phyloP scores from a whole-genome alignment of 139 green algal species.

The Chlorella sp. region DNA sequence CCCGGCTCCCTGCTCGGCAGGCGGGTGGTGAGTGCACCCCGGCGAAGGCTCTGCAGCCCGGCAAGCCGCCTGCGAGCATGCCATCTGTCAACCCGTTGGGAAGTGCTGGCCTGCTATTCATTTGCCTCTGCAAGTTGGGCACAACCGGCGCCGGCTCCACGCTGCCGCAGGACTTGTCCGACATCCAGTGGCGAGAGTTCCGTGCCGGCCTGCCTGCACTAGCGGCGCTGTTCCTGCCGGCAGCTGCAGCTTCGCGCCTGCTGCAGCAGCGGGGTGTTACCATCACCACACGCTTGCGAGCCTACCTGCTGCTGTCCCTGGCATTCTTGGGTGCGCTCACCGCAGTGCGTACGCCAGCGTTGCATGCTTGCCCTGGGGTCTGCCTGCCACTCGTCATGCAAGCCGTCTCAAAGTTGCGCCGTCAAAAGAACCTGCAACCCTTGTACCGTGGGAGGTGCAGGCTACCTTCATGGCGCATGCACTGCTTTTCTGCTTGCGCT shows the following conservation, averaged over 20 bases:
- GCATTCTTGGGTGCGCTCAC: conserved; percentile 23
- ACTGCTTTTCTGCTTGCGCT: conserved; percentile 54
- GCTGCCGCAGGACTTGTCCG: conserved; percentile 74
- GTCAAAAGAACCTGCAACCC: too few species aligned
- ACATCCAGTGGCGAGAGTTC: conserved; percentile 86
- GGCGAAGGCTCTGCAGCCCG: too few species aligned
- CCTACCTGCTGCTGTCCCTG: conserved; percentile 33
- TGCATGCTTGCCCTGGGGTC: too few species aligned
- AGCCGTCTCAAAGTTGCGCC: too few species aligned
- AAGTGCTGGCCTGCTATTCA: too few species aligned
- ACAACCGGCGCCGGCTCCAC: too few species aligned
- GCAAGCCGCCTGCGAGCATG: too few species aligned
- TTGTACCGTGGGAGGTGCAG: conserved; percentile 32
- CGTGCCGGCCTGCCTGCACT: conserved; percentile 54
- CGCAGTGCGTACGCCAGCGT: too few species aligned
- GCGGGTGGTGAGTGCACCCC: conserved; percentile 20
- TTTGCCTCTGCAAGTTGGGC: too few species aligned
- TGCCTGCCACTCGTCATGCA: too few species aligned
- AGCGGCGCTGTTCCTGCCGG: conserved; percentile 40
- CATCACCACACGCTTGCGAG: not conserved
- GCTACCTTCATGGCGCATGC: conserved; percentile 62
- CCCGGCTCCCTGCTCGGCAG: conserved; percentile 24
- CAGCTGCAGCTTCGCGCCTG: conserved; percentile 46
- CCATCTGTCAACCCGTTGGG: too few species aligned
- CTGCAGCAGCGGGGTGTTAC: conserved; percentile 3